Conservation (phyloP, 2,329 filamentous ascomycete species). For the Monilinia vaccinii-corymbosi region DNA sequence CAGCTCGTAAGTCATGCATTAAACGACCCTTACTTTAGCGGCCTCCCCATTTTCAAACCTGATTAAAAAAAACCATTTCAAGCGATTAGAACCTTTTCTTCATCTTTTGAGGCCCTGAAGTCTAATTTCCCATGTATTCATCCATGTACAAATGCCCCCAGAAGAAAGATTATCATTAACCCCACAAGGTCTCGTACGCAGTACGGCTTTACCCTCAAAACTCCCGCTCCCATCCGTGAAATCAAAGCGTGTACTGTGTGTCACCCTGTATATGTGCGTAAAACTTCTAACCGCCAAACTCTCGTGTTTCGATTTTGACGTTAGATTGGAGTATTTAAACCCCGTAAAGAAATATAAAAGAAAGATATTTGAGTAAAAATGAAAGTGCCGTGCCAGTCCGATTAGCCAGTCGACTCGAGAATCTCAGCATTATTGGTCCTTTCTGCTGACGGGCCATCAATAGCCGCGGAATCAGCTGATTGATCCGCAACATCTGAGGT, state of each 20-base stretch:
- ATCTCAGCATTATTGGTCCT: background rate
- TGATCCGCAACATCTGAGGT: background rate
- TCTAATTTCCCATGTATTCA: background rate
- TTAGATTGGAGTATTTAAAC: background rate
- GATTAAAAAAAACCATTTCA: background rate
- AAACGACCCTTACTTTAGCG: background rate
- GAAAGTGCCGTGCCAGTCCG: too few species aligned
- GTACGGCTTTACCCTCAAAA: background rate
- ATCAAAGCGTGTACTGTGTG: background rate
- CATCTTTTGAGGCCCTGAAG: background rate
- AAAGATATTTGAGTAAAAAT: background rate
- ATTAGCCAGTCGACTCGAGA: background rate
- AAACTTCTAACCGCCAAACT: background rate
- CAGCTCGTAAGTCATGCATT: background rate
- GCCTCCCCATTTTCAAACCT: background rate
- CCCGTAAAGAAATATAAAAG: background rate
- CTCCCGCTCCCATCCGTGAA: background rate
- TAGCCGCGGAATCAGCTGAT: background rate
- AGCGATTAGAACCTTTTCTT: background rate
- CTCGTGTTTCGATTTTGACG: background rate
- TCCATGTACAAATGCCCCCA: background rate
- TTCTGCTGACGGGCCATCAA: background rate
- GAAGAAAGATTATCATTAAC: background rate
- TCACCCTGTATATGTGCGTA: conserved; percentile 6
- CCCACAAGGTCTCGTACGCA: conserved; percentile 20